Evolutionary conservation across 441 rosid genomes (phyloP).

Genomic region (Erysimum pusillum): DNA sequence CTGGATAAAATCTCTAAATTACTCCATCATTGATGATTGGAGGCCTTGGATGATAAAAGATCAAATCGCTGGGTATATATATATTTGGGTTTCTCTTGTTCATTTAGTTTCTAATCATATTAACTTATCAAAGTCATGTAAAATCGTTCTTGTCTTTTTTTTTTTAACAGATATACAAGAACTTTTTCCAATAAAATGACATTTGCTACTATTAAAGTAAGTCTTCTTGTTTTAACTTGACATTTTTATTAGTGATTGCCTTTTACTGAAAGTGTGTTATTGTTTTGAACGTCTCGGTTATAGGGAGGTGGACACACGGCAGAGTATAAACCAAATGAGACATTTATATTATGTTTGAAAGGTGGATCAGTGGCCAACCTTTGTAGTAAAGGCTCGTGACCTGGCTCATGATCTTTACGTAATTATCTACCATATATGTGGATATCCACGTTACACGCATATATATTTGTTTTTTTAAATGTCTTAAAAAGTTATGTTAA

Average conservation of each 20-base stretch:
- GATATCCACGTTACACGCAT: too few species aligned
- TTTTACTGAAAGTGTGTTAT: not conserved
- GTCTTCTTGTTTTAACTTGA: slow-evolving; percentile 7
- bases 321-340: slow-evolving; percentile 27
- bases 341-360: slow-evolving; percentile 29
- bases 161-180: slow-evolving; percentile 32
- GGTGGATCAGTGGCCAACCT: slow-evolving; percentile 19
- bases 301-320: slow-evolving; percentile 34
- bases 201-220: slow-evolving; percentile 35
- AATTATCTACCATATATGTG: too few species aligned
- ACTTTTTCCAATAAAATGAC: slow-evolving; percentile 31
- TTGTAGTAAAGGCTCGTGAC: not conserved
- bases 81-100: not conserved
- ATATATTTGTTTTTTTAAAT: too few species aligned
- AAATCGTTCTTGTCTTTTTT: not conserved
- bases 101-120: slow-evolving; percentile 25
- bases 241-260: not conserved
- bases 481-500: too few species aligned
- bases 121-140: slow-evolving; percentile 37
- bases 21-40: slow-evolving; percentile 65
- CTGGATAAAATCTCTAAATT: slow-evolving; percentile 68
- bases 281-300: not conserved
- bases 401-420: too few species aligned
- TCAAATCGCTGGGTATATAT: slow-evolving; percentile 69
- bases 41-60: slow-evolving; percentile 57